These are phyloP conservation scores for Dothistroma septosporum DNA, from an alignment of 2,329 filamentous ascomycete genomes.

Conservation along the genomic window DNA sequence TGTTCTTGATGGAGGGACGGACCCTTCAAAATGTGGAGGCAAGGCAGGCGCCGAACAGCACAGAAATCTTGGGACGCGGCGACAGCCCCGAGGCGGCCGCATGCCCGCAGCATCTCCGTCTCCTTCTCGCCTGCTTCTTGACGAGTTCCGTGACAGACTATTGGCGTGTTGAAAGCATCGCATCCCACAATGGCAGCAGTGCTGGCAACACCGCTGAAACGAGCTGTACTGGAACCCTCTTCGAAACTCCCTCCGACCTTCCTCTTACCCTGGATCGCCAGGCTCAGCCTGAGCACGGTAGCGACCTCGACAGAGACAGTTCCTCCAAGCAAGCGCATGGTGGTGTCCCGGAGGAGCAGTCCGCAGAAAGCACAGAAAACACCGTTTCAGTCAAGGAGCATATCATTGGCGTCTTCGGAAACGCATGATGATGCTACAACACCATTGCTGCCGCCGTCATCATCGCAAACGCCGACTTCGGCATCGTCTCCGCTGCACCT, in stretches of 20 bases:
- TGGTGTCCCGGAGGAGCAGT: background rate
- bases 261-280: slow-evolving; percentile 50
- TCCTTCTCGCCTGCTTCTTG: background rate
- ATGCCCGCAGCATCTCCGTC: background rate
- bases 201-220: slow-evolving; percentile 54
- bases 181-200: slow-evolving; percentile 23
- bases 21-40: background rate
- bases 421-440: background rate
- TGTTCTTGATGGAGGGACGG: background rate
- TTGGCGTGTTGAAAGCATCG: background rate
- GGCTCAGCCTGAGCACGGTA: slow-evolving; percentile 32
- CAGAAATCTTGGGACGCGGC: background rate
- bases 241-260: slow-evolving; percentile 49
- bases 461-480: background rate
- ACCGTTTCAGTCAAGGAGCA: background rate
- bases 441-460: slow-evolving; percentile 2
- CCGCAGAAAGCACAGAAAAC: background rate
- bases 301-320: background rate
- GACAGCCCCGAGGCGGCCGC: background rate
- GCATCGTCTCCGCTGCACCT: background rate
- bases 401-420: background rate
- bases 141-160: background rate
- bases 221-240: slow-evolving; percentile 60
- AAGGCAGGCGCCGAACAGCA: background rate
- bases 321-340: background rate